phyloP scores from a whole-genome alignment of 495 filamentous ascomycete species.

The Talaromyces nanjingensis region DNA sequence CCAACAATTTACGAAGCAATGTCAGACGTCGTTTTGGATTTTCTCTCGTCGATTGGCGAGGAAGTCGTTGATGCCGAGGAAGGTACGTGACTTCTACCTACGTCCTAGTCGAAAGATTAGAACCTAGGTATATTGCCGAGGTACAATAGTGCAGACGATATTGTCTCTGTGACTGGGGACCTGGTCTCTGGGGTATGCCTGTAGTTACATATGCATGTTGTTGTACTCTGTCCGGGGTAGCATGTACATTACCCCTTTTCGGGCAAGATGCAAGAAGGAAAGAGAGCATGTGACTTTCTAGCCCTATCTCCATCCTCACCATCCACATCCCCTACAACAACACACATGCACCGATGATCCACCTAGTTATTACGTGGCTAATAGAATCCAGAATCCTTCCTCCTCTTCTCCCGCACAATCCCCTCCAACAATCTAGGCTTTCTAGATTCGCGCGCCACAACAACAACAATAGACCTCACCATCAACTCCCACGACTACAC shows the following conservation, averaged over 20 bases:
- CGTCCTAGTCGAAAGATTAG: neutral
- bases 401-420: conserved; percentile 71
- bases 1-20: neutral
- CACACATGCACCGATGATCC: neutral
- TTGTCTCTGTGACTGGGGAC: neutral
- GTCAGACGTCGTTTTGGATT: conserved; percentile 9
- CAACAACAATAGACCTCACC: conserved; percentile 54
- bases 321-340: neutral
- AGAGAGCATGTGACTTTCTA: conserved; percentile 3
- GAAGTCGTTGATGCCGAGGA: conserved; percentile 56
- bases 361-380: neutral
- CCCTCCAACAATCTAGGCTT: conserved; percentile 80
- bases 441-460: conserved; percentile 58
- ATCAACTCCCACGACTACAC: conserved; percentile 63
- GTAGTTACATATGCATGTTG: neutral
- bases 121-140: neutral
- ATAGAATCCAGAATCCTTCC: conserved; percentile 61
- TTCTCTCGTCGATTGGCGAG: conserved; percentile 19
- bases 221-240: neutral
- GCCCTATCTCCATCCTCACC: neutral
- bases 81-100: conserved; percentile 40
- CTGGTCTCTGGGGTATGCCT: neutral
- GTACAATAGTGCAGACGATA: neutral
- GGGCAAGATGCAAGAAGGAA: neutral
- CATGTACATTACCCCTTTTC: neutral